Base-by-base conservation (phyloP, 2,329 filamentous ascomycete genomes). In the Catunica adiposa region DNA sequence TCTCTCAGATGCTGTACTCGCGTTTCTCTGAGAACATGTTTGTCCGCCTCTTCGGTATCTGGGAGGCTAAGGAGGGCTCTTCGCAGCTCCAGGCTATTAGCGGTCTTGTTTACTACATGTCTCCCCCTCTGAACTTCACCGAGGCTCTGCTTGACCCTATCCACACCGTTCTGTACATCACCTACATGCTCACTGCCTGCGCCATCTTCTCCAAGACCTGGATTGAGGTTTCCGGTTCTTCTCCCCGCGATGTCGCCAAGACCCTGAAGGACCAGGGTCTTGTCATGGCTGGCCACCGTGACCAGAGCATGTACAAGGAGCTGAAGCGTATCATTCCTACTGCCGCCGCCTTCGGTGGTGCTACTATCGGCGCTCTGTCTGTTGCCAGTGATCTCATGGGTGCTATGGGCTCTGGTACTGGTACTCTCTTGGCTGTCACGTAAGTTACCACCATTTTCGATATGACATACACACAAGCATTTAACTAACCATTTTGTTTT, bases 261-360 rank as follows among this genome's bases (percentile, higher is more conserved):
- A 92, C 97, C 76, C 83, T 98, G 70, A 98, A 98, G 83, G 94
- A 98, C 67, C 92, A 98, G 74, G 92, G 92, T 69, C 84, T 98
- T 58, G 90, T 98, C 64, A 98, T 98, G 94, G 90, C 92, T 66
- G 92, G 92, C 67, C 92, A 98, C 78, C 87, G 92, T 74, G 94
- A 98, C 71, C 90, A 97, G 79, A 94, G 86, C 77, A 98, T 98
- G 92, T 98, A 98, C 82, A 94, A 94, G 79, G 92, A 98, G 75
- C 82, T 98, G 62, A 98, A 98, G 86, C 86, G 92, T 66, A 92
- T 98, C 65, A 98, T 98, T 62, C 94, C 92, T 61, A 97, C 92
- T 59, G 94, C 92, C 60, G 92, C 92, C 62, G 92, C 94, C 65
- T 98, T 98, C 63, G 92, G 94, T 71, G 92, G 92, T 78, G 92